These are phyloP conservation scores for Neurospora sp. DNA, from an alignment of 495 filamentous ascomycete species.

Conservation along the genomic window DNA sequence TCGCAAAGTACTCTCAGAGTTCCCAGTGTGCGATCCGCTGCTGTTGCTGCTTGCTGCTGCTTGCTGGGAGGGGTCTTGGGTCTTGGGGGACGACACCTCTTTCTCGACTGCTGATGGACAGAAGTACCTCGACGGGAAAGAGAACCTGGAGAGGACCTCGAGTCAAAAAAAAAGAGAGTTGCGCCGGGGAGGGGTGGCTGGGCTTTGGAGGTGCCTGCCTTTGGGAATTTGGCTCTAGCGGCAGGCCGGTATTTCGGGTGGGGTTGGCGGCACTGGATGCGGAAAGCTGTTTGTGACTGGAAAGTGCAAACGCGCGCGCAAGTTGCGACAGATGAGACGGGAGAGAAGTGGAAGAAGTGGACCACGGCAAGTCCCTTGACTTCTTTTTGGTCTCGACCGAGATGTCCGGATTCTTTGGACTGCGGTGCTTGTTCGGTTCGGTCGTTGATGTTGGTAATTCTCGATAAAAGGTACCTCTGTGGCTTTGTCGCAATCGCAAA, in stretches of 20 bases:
- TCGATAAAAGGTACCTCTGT: background rate
- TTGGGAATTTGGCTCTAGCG: background rate
- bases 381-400: background rate
- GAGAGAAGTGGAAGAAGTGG: background rate
- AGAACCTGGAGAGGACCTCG: background rate
- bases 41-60: background rate
- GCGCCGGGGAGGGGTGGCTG: background rate
- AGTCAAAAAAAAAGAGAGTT: background rate
- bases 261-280: background rate
- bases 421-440: background rate
- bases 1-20: background rate
- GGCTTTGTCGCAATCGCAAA: background rate
- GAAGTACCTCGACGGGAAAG: background rate
- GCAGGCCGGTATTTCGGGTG: background rate
- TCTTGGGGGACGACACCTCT: background rate
- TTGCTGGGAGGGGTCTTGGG: background rate
- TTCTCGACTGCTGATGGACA: background rate
- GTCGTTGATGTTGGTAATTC: background rate
- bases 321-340: background rate
- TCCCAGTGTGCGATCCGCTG: background rate
- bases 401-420: background rate
- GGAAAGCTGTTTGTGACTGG: background rate
- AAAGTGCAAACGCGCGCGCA: background rate
- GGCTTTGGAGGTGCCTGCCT: background rate
- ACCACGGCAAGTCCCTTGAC: background rate